These are phyloP conservation scores for Cercospora zeae-maydis DNA, from an alignment of 2,329 filamentous ascomycete genomes.

Conservation along the genomic window DNA sequence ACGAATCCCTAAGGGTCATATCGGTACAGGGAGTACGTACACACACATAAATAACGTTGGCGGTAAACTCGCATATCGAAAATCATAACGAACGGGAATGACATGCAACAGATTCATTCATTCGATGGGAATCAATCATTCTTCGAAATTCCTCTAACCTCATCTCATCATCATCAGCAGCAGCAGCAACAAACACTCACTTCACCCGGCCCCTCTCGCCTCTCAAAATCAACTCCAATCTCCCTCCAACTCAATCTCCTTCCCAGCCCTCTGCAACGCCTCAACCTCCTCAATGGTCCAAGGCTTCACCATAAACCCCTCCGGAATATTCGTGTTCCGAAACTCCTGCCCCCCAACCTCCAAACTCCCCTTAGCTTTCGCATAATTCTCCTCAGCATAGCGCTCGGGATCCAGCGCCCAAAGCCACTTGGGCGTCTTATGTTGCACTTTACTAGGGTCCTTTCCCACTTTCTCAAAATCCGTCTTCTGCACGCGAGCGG, in stretches of 20 bases:
- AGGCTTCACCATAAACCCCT: slow-evolving; percentile 12
- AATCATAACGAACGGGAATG: neutral
- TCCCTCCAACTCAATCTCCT: slow-evolving; percentile 19
- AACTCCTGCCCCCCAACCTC: slow-evolving; percentile 13
- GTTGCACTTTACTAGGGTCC: slow-evolving; percentile 19
- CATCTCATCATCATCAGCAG: neutral
- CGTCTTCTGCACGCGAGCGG: slow-evolving; percentile 24
- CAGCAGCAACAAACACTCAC: no score
- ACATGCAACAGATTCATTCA: neutral
- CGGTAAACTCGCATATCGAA: neutral
- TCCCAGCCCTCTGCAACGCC: slow-evolving; percentile 18
- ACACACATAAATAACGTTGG: neutral
- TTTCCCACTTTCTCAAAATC: slow-evolving; percentile 19
- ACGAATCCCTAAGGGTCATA: neutral
- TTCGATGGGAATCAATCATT: neutral
- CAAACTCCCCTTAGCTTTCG: slow-evolving; percentile 15
- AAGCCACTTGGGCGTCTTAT: slow-evolving; percentile 24
- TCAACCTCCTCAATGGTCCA: slow-evolving; percentile 26
- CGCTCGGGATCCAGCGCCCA: slow-evolving; percentile 23
- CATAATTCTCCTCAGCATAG: slow-evolving; percentile 24
- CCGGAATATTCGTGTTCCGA: slow-evolving; percentile 24
- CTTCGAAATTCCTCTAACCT: neutral
- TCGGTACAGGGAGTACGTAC: no score
- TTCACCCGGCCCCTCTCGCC: neutral
- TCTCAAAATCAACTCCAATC: slow-evolving; percentile 19